These are phyloP conservation scores for Brettanomyces sp. DNA, from an alignment of 805 yeast genomes.

Conservation along the genomic window DNA sequence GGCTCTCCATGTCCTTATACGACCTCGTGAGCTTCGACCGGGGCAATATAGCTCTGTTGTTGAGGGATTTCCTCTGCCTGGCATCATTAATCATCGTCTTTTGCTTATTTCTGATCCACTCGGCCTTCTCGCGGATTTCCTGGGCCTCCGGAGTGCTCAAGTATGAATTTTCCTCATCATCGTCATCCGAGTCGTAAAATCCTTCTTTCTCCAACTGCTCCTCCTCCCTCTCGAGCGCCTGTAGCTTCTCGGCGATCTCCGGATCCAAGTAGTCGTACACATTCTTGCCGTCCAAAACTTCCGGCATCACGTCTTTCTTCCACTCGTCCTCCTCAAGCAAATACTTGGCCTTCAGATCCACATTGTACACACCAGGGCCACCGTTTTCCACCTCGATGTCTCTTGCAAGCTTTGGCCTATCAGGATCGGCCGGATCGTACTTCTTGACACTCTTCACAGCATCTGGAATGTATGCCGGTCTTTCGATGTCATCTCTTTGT, in stretches of 20 bases:
- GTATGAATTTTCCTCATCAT: constrained; percentile 34
- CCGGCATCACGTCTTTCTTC: constrained; percentile 98
- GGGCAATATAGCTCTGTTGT: constrained; percentile 83
- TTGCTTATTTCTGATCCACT: constrained; percentile 93
- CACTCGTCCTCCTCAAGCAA: constrained; percentile 91
- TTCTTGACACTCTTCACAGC: constrained; percentile 49
- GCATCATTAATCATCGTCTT: constrained; percentile 87
- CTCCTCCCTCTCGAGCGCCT: constrained; percentile 95
- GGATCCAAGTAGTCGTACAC: constrained; percentile 97
- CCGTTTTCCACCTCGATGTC: constrained; percentile 93
- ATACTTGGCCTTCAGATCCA: constrained; percentile 88
- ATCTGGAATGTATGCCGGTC: constrained; percentile 80
- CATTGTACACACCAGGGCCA: constrained; percentile 97
- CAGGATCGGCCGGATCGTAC: constrained; percentile 73
- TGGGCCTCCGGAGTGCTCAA: constrained; percentile 47
- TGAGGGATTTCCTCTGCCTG: constrained; percentile 75
- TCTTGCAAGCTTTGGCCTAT: constrained; percentile 71
- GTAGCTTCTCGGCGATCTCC: constrained; percentile 86
- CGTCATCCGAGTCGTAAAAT: constrained; percentile 83
- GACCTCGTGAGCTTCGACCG: constrained; percentile 78
- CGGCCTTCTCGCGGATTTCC: constrained; percentile 76
- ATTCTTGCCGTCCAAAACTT: constrained; percentile 88
- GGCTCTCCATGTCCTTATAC: constrained; percentile 73
- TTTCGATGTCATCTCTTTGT: constrained; percentile 74
- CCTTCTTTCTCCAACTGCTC: constrained; percentile 90